Evolutionary conservation across 371 early-diverging fungal species (phyloP), one percentile per base, ranked within the genome.

Genomic region (Lichtheimia hyalospora): DNA sequence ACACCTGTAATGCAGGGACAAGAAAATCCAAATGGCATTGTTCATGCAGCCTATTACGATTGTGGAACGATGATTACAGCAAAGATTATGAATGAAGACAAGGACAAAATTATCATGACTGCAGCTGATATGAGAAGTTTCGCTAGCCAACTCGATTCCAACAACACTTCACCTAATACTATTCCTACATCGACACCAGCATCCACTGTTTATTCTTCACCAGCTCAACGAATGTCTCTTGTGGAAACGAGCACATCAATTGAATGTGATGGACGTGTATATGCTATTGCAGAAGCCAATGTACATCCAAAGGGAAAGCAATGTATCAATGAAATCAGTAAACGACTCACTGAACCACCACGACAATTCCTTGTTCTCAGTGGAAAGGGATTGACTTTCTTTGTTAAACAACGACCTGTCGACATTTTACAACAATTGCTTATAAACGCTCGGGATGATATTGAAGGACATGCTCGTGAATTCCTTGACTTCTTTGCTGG

Each of bases 311-410:
- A 40, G 2, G 65, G 60, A 10, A 50, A 61, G 5, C 61, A 57
- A n/a, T 43, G 40, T 6, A 42, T 68, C 5, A 73, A 69, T 18
- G 92, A 92, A 62, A 67, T 92, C 42, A 82, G 82, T 2, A 80
- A 84, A 1, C 90, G 86, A 57, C 65, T 86, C 2, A 70, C 78
- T 5, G 59, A 68, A 18, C 84, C 88, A 10, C 72, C 85, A 4
- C 75, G 93, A 34, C 77, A 78, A 44, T 92, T 91, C 64, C 79
- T 89, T 2, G 83, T 90, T 5, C 68, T 94, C 51, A 89, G 94
- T 5, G 91, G 88, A 61, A 73, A 79, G 10, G 89, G 86, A 0
- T 62, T 91, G 14, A 73, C 70, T 2, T 73, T 88, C 23, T 79
- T 85, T 51, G 71, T 72, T 44, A 89, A 92, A 74, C 82, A 83